These are phyloP conservation scores for Aquilaria agallochum DNA, from an alignment of 441 rosid genomes.

Conservation along the genomic window DNA sequence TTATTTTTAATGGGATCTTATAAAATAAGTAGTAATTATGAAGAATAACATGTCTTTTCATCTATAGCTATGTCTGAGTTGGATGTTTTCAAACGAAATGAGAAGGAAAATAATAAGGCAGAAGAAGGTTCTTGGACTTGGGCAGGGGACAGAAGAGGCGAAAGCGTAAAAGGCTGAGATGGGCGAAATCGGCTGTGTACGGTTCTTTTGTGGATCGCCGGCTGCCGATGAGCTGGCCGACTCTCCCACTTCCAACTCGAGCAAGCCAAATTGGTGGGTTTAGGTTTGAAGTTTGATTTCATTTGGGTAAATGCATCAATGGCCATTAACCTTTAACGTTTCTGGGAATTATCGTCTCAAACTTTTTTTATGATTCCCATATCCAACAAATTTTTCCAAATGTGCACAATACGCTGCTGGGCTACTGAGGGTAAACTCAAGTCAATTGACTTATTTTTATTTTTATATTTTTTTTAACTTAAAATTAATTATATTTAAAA, in stretches of 20 bases:
- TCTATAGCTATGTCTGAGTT: constrained; percentile 1
- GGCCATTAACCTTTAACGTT: too few species aligned
- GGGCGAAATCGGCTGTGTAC: not conserved
- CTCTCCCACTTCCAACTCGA: not conserved
- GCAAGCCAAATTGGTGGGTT: too few species aligned
- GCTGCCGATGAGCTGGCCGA: constrained; percentile 10
- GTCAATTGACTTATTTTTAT: too few species aligned
- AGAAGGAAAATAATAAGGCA: constrained; percentile 2
- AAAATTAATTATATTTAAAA: too few species aligned
- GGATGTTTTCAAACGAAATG: constrained; percentile 5
- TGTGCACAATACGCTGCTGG: too few species aligned
- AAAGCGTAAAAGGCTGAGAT: not conserved
- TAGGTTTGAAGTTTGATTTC: too few species aligned
- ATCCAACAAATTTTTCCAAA: too few species aligned
- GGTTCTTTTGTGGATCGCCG: constrained; percentile 19
- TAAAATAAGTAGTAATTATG: not conserved
- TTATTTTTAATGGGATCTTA: not conserved
- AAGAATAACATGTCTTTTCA: constrained; percentile 1
- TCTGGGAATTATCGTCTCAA: too few species aligned
- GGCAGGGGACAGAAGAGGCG: not conserved
- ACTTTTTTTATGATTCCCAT: too few species aligned
- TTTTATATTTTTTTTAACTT: too few species aligned
- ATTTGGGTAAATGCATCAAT: too few species aligned
- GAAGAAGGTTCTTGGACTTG: constrained; percentile 8
- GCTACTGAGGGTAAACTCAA: too few species aligned